Evolutionary conservation across 441 rosid species (phyloP), one percentile per base, ranked within the genome.

Genomic region (Erysimum cheiri): DNA sequence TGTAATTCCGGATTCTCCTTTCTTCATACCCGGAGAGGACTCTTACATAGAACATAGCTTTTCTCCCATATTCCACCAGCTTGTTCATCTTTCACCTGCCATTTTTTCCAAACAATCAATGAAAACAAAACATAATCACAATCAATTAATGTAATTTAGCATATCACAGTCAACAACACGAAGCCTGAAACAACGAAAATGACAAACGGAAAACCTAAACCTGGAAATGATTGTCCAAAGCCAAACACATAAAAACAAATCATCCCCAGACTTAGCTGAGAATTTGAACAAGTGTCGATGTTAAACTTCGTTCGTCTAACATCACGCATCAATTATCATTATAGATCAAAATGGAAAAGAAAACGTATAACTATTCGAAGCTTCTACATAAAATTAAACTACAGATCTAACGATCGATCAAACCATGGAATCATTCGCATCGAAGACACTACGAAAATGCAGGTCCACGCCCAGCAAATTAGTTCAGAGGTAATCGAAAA

Each of bases 11-110:
- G 60, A 91, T 90, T 79, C 85, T 78, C 55, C 91, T 80, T 73
- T 91, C 93, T 80, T 91, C 98, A 67, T 91, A 94, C 2, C 98
- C 97, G 33, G 97, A 94, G 68, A 94, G 88, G 54, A 91, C 93
- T 82, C 92, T 89, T 13, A 68, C 89, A 62, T 90, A 94, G 76
- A 94, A 91, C 72, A 87, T 39, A 15, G 92, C 92, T 70, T 80
- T 88, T 74, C 93, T 85, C 67, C 98, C 97, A 74, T 89, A 89
- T 71, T 93, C 90, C 48, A 90, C 11, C 29, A 93, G 73, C 82
- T 85, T 93, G 31, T 81, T 79, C 98, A 93, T 93, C 69, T 70
- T 72, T 46, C 77, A 44, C 64, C 65, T 59, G 55, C 50, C 43
- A 53, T 17, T 10, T 46, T 46, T 60, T 71, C 78, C 57, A 52